phyloP scores from a whole-genome alignment of 495 filamentous ascomycete species.

The Talaromyces proteolyticus region DNA sequence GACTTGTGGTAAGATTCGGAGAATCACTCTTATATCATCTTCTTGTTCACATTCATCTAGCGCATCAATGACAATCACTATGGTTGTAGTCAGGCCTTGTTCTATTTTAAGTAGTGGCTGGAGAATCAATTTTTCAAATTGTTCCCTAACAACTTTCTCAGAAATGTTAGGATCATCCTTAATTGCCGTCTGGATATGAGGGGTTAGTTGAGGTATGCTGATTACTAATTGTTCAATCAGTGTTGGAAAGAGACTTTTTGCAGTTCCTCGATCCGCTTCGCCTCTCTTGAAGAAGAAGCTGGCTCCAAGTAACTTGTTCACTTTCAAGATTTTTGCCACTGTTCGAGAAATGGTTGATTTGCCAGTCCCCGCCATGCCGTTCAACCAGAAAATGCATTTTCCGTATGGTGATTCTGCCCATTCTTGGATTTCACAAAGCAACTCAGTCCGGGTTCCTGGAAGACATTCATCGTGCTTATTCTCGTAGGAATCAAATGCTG shows the following conservation, averaged over 20 bases:
- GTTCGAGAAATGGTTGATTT: conserved; percentile 23
- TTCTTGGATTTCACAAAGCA: conserved; percentile 14
- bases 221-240: conserved; percentile 28
- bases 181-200: conserved; percentile 23
- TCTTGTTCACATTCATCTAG: conserved; percentile 47
- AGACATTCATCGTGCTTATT: conserved; percentile 18
- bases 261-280: conserved; percentile 26
- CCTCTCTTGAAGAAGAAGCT: conserved; percentile 44
- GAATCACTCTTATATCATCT: conserved; percentile 21
- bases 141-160: conserved; percentile 23
- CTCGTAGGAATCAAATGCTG: conserved; percentile 13
- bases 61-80: conserved; percentile 44
- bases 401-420: conserved; percentile 13
- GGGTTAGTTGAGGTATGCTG: conserved; percentile 13
- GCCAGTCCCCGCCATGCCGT: conserved; percentile 24
- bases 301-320: conserved; percentile 1
- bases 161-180: conserved; percentile 17
- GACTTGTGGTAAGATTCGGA: conserved; percentile 17
- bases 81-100: conserved; percentile 5
- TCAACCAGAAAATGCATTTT: conserved; percentile 24
- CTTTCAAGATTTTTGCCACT: conserved; percentile 3
- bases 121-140: conserved; percentile 37
- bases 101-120: conserved; percentile 14
- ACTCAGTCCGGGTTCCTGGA: conserved; percentile 15
- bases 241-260: conserved; percentile 30